These are phyloP conservation scores for Calonectria henricotiae DNA, from an alignment of 2,329 filamentous ascomycete species.

Conservation along the genomic window DNA sequence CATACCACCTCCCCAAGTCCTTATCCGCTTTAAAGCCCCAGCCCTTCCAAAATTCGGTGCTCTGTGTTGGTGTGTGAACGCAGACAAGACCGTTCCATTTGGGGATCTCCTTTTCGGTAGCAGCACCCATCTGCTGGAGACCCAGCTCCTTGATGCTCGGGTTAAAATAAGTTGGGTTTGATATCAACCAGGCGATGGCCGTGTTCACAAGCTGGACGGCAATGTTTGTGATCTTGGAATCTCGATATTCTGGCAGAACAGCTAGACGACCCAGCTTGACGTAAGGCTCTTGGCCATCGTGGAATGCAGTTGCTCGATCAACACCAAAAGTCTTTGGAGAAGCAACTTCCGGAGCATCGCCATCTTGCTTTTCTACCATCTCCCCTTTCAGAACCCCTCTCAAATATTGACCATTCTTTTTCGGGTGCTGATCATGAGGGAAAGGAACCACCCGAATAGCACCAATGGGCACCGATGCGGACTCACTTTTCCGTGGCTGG, in stretches of 20 bases:
- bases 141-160: constrained; percentile 64
- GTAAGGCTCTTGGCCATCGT: constrained; percentile 80
- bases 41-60: constrained; percentile 77
- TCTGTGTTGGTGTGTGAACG: constrained; percentile 82
- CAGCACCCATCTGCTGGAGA: constrained; percentile 63
- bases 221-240: constrained; percentile 64
- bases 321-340: constrained; percentile 45
- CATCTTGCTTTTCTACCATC: constrained; percentile 16
- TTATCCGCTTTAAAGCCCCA: constrained; percentile 84
- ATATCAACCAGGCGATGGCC: constrained; percentile 78
- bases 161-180: constrained; percentile 73
- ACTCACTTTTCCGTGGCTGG: constrained; percentile 63
- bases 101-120: constrained; percentile 61
- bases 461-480: constrained; percentile 72
- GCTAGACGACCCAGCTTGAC: constrained; percentile 87
- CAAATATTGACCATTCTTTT: constrained; percentile 66
- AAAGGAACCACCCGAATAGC: constrained; percentile 88
- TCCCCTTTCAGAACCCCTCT: constrained; percentile 60
- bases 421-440: constrained; percentile 79
- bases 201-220: constrained; percentile 77
- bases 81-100: constrained; percentile 84
- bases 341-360: constrained; percentile 20
- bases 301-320: constrained; percentile 68
- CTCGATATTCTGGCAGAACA: constrained; percentile 77
- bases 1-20: constrained; percentile 82